A percentile compares a stretch with the other conserved stretches of the same genome.
Evolutionary conservation across 495 filamentous ascomycete genomes (phyloP).

Genomic region (Trichoderma virens): DNA sequence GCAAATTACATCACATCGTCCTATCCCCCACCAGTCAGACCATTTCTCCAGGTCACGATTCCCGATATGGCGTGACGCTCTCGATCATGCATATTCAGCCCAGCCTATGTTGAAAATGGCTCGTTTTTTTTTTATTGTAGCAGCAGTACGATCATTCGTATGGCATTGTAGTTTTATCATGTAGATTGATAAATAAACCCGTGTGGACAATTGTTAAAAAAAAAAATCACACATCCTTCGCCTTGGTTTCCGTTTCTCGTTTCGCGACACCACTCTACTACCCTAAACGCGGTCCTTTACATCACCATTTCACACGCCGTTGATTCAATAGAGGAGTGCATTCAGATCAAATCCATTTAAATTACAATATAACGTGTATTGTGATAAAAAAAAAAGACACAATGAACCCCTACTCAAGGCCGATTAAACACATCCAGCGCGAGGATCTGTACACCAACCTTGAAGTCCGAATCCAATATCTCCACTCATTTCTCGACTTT

Average conservation of each 20-base stretch:
- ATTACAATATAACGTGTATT: neutral
- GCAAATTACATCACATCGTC: neutral
- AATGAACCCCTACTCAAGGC: conserved; percentile 14
- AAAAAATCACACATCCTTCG: neutral
- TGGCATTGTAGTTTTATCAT: neutral
- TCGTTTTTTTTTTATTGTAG: neutral
- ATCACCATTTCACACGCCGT: neutral
- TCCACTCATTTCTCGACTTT: conserved; percentile 68
- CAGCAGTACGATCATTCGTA: no score
- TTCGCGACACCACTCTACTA: neutral
- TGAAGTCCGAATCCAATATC: conserved; percentile 58
- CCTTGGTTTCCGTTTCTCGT: neutral
- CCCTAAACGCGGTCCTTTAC: neutral
- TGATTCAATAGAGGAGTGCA: neutral
- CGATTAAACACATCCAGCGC: conserved; percentile 56
- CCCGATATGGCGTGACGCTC: neutral
- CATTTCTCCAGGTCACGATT: neutral
- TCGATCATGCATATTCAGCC: neutral
- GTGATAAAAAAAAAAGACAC: conserved; percentile 12
- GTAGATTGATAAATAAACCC: neutral
- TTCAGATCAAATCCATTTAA: neutral
- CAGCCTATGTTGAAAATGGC: neutral
- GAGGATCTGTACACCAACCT: conserved; percentile 61
- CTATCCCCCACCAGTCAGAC: neutral
- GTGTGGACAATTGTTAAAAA: neutral